These are phyloP conservation scores for Paraphaeosphaeria sporulosa DNA, from an alignment of 2,329 filamentous ascomycete genomes.

Conservation along the genomic window DNA sequence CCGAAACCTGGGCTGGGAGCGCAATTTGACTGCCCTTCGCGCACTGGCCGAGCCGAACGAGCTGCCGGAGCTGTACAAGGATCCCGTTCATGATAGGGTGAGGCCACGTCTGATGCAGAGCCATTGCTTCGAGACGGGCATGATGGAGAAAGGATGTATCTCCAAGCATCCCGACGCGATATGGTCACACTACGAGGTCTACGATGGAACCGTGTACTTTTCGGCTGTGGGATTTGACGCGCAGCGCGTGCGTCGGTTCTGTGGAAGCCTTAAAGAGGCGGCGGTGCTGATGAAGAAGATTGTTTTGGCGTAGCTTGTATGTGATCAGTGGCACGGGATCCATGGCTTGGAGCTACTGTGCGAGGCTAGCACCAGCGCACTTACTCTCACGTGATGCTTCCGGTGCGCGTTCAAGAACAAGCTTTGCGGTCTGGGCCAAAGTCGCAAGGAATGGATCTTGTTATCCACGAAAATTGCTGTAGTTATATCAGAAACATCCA, in stretches of 20 bases:
- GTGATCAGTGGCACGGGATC: too few relatives aligned
- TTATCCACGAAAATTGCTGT: too few relatives aligned
- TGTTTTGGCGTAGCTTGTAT: background rate
- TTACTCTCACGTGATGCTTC: too few relatives aligned
- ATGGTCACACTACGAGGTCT: constrained; percentile 3
- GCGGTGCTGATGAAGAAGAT: background rate
- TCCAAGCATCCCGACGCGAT: background rate
- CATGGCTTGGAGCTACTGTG: too few relatives aligned
- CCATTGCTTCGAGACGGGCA: constrained; percentile 1
- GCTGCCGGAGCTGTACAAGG: background rate
- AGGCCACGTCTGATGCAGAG: background rate
- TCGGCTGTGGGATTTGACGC: background rate
- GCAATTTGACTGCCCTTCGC: background rate
- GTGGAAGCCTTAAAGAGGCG: background rate
- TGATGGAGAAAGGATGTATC: background rate
- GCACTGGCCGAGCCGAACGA: background rate
- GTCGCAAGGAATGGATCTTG: too few relatives aligned
- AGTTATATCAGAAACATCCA: too few relatives aligned
- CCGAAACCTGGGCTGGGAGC: constrained; percentile 4
- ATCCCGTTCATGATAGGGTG: background rate
- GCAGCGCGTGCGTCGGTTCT: background rate
- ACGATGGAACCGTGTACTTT: background rate
- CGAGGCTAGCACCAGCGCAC: too few relatives aligned
- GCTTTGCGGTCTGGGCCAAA: too few relatives aligned
- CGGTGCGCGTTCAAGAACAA: too few relatives aligned